Evolutionary conservation across 2,329 filamentous ascomycete genomes (phyloP).

Genomic region (Fusarium abutilonis): DNA sequence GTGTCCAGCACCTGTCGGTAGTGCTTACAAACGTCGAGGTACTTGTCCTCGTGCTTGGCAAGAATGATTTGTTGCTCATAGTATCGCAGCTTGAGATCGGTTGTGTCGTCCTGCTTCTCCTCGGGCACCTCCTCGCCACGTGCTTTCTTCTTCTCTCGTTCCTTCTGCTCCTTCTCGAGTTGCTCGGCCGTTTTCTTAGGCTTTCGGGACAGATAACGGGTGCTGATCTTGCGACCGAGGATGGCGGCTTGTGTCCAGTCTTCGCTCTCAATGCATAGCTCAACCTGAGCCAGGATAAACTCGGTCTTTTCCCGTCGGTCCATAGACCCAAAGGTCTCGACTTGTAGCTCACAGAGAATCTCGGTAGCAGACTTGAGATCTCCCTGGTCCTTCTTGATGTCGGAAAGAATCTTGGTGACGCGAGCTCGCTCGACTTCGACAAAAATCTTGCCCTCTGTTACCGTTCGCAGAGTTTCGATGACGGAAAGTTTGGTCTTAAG

Average conservation of each 20-base stretch:
- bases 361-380: conserved; percentile 91
- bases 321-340: conserved; percentile 99
- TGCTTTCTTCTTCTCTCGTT: conserved; percentile 84
- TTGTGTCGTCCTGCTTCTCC: conserved; percentile 87
- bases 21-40: conserved; percentile 97
- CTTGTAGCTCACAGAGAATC: conserved; percentile 95
- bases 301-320: conserved; percentile 96
- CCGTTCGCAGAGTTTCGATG: conserved; percentile 93
- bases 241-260: conserved; percentile 98
- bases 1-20: conserved; percentile 97
- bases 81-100: conserved; percentile 93
- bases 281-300: conserved; percentile 95
- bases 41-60: conserved; percentile 97
- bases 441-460: conserved; percentile 99
- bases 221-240: conserved; percentile 96
- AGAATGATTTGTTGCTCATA: conserved; percentile 97
- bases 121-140: conserved; percentile 81
- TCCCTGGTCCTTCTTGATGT: conserved; percentile 97
- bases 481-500: conserved; percentile 89
- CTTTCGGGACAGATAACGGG: conserved; percentile 87
- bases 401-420: conserved; percentile 91
- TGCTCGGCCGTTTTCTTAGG: conserved; percentile 90
- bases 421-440: conserved; percentile 98
- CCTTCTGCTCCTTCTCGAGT: conserved; percentile 89
- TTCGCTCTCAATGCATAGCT: conserved; percentile 91